Conservation (phyloP, 768 basidiomycete genomes). For the Melanogaster broomeanus region DNA sequence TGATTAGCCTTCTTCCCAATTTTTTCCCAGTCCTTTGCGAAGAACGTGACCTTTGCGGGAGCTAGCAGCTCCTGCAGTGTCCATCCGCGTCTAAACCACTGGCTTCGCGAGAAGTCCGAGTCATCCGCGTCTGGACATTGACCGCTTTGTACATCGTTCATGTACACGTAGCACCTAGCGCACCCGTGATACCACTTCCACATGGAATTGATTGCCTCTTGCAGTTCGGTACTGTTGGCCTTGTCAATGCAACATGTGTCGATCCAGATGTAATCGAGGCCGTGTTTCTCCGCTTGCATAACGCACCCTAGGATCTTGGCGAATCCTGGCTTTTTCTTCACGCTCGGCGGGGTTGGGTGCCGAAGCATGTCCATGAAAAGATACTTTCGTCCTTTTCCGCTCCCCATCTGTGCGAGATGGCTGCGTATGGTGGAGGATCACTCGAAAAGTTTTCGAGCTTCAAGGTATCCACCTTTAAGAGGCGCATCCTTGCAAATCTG, state of each 20-base stretch:
- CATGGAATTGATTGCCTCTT: slow-evolving; percentile 9
- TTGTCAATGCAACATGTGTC: slow-evolving; percentile 10
- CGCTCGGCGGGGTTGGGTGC: background rate
- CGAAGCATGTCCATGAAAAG: slow-evolving; percentile 7
- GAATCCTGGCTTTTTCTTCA: slow-evolving; percentile 2
- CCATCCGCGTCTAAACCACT: slow-evolving; percentile 9
- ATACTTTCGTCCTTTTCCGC: background rate
- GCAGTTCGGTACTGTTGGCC: slow-evolving; percentile 1
- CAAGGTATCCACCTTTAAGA: background rate
- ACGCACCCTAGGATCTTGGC: background rate
- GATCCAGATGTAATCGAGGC: slow-evolving; percentile 1
- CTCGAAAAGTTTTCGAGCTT: background rate
- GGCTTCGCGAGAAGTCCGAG: slow-evolving; percentile 4
- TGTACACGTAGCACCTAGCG: slow-evolving; percentile 1
- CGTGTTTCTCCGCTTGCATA: background rate
- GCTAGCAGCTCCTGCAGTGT: slow-evolving; percentile 11
- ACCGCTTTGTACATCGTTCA: slow-evolving; percentile 1
- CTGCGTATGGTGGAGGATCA: slow-evolving; percentile 1
- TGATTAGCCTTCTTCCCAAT: background rate
- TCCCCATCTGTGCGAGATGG: slow-evolving; percentile 4
- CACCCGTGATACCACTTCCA: slow-evolving; percentile 3
- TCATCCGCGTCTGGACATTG: background rate
- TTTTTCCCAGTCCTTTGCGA: slow-evolving; percentile 8
- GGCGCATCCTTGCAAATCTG: background rate
- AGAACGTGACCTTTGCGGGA: slow-evolving; percentile 10